Conservation (phyloP, 164 flowering plant genomes). For the Hamamelis virginiana region DNA sequence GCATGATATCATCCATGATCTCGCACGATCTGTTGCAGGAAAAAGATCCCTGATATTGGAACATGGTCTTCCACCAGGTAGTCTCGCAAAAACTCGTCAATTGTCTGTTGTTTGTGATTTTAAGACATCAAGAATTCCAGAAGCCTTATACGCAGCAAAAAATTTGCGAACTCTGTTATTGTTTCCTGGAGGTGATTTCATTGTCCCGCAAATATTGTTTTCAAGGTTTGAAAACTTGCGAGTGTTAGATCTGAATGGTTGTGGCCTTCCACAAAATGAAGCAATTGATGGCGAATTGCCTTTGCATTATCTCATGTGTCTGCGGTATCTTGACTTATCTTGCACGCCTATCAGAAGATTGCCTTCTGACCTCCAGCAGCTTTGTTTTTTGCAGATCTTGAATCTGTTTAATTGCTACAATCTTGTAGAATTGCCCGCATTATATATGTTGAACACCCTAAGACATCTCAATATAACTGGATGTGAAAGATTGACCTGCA, state of each 20-base stretch:
- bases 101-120: constrained; percentile 2
- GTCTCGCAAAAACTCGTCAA: constrained; percentile 8
- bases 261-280: constrained; percentile 12
- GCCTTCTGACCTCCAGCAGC: constrained; percentile 17
- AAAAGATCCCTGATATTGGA: constrained; percentile 1
- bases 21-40: no score
- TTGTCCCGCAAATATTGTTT: not conserved
- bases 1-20: no score
- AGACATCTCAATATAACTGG: no score
- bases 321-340: constrained; percentile 30
- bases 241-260: constrained; percentile 21
- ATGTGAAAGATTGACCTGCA: no score
- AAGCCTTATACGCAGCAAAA: constrained; percentile 16
- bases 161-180: constrained; percentile 10
- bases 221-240: constrained; percentile 4
- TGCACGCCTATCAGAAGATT: constrained; percentile 12
- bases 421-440: no score
- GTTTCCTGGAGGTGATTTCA: not conserved
- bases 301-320: no score
- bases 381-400: constrained; percentile 20
- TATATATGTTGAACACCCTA: no score
- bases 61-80: not conserved
- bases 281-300: constrained; percentile 8
- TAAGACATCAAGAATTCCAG: no score
- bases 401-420: no score